Evolutionary conservation across 1,139 yeast species (phyloP).

Genomic region (Geotrichum candidum): DNA sequence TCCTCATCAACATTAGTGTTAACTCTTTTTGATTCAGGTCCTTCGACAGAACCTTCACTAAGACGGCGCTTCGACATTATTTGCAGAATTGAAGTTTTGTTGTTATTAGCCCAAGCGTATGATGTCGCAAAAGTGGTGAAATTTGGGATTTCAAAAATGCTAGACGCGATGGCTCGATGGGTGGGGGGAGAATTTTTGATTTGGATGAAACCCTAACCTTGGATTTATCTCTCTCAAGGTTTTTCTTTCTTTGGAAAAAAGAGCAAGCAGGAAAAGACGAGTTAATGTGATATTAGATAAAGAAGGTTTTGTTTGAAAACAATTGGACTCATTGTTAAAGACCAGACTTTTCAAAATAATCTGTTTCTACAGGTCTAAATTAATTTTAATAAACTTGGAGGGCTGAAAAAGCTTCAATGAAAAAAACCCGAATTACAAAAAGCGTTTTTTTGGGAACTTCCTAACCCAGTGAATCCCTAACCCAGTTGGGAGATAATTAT

Average conservation of each 20-base stretch:
- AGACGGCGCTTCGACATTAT: conserved; percentile 11
- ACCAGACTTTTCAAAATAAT: too few species aligned
- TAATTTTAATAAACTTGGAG: not conserved
- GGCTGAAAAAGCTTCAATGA: not conserved
- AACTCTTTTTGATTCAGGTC: conserved; percentile 9
- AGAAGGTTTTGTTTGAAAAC: not conserved
- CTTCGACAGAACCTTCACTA: conserved; percentile 5
- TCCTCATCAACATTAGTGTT: not conserved
- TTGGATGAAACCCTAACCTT: not conserved
- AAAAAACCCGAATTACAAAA: too few species aligned
- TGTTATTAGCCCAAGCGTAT: not conserved
- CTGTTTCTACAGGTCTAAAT: not conserved
- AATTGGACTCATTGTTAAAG: too few species aligned
- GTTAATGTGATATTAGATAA: too few species aligned
- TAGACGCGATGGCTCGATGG: not conserved
- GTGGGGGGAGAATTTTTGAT: not conserved
- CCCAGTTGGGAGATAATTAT: conserved; percentile 9
- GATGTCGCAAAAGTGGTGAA: not conserved
- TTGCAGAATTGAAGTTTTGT: not conserved
- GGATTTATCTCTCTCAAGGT: not conserved
- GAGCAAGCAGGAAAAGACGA: too few species aligned
- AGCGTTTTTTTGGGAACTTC: not conserved
- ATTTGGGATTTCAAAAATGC: not conserved
- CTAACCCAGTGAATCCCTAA: conserved; percentile 7
- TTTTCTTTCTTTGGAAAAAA: too few species aligned